Evolutionary conservation across 208 protist genomes (phyloP), one percentile per base, ranked within the genome.

Genomic region (Acanthamoeba lenticulata): DNA sequence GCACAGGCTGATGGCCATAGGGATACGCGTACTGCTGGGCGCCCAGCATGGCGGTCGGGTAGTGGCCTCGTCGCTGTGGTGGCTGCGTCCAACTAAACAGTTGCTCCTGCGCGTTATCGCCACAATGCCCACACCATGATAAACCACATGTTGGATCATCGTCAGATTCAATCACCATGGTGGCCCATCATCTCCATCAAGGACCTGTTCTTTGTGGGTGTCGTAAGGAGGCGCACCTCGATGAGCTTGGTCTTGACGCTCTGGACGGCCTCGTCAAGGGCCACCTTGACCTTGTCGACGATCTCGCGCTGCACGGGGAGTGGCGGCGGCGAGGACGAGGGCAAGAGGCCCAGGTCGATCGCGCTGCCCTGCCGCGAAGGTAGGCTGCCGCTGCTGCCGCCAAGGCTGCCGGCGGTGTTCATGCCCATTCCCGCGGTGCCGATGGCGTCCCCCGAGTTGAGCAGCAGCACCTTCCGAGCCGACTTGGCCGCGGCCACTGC

Each of bases 271-370:
- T 85, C 74, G 32, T 85, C 74, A 27, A 85, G 74, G 2, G 74
- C 74, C 7, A 47, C 44, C 44, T 85, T 85, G 1, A 85, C 38
- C 44, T 85, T 85, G 44, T 85, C 74, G 27, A 85, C 74, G 27
- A 85, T 85, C 32, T 85, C 74, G 21, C 74, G 74, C 74, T 85
- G 74, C 44, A 85, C 36, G 19, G 74, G 74, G 27, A 85, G 44
- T 29, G 74, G 74, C 34, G 74, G 74, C 32, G 74, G 55, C 27
- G 74, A 85, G n/a, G 74, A 85, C 44, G 74, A 55, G 4, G 74
- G 74, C n/a, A 85, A 9, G 42, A 85, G 38, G 6, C 74, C 74
- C 44, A 85, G 74, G 2, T 85, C 74, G 3, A 85, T 85, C 4
- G 27, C 62, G n/a, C n/a, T n/a, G n/a, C n/a, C 57, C n/a, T 67